A percentile compares a stretch with the other conserved stretches of the same genome.
phyloP scores from a whole-genome alignment of 345 rosid genomes.

The Arabidopsis arenosa region DNA sequence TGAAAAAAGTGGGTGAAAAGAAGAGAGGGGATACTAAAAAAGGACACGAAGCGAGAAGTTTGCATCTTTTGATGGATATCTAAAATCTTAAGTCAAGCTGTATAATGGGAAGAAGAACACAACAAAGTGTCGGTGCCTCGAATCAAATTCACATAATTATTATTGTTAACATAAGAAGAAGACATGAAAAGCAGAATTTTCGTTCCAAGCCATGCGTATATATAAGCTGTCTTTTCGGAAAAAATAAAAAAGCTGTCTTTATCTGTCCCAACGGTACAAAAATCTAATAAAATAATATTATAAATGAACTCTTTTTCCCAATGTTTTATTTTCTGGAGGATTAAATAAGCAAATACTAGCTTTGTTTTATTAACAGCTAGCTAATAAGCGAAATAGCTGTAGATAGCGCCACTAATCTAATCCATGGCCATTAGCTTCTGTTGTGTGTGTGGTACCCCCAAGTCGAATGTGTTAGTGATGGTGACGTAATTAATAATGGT shows the following conservation, averaged over 20 bases:
- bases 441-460: slow-evolving; percentile 3
- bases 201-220: slow-evolving; percentile 27
- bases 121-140: slow-evolving; percentile 39
- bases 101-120: slow-evolving; percentile 6
- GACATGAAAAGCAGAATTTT: slow-evolving; percentile 22
- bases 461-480: slow-evolving; percentile 4
- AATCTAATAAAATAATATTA: slow-evolving; percentile 23
- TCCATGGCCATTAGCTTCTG: slow-evolving; percentile 17
- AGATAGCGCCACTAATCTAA: slow-evolving; percentile 23
- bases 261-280: slow-evolving; percentile 39
- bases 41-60: slow-evolving; percentile 22
- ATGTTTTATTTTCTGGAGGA: background rate
- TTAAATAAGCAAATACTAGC: slow-evolving; percentile 5
- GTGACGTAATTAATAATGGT: slow-evolving; percentile 4
- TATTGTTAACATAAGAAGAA: background rate
- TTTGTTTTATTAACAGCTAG: background rate
- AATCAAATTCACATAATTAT: slow-evolving; percentile 9
- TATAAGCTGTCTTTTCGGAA: too few species aligned
- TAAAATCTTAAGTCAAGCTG: slow-evolving; percentile 30
- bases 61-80: slow-evolving; percentile 16
- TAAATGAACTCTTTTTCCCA: slow-evolving; percentile 13
- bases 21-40: background rate
- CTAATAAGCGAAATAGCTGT: slow-evolving; percentile 21
- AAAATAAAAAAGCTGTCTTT: slow-evolving; percentile 36
- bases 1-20: slow-evolving; percentile 26